Conservation (phyloP, 768 basidiomycete species). For the Termitomyces sp. region DNA sequence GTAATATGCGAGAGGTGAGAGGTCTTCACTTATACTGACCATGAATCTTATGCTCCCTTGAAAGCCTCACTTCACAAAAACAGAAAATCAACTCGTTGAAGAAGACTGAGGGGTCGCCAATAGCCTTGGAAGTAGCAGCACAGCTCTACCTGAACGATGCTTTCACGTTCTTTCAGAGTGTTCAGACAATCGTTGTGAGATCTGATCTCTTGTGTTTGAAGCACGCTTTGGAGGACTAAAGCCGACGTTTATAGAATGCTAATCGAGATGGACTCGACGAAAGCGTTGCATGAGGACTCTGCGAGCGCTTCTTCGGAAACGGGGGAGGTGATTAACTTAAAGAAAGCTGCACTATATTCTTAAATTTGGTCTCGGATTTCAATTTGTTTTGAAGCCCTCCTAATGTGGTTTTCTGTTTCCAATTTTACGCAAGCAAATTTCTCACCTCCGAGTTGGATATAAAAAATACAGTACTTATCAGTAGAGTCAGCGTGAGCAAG, state of each 20-base stretch:
- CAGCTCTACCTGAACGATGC: constrained; percentile 3
- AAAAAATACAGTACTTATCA: no score
- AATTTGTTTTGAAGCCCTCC: neutral
- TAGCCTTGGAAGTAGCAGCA: neutral
- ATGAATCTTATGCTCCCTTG: neutral
- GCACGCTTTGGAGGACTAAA: neutral
- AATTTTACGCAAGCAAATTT: neutral
- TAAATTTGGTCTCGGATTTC: neutral
- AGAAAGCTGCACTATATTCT: neutral
- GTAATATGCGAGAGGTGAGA: neutral
- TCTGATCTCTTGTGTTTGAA: neutral
- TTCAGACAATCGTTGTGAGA: neutral
- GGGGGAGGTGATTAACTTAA: no score
- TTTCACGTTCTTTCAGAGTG: neutral
- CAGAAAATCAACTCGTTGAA: neutral
- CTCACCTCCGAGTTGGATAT: no score
- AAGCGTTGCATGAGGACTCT: neutral
- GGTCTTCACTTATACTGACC: neutral
- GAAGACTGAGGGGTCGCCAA: neutral
- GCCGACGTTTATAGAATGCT: neutral
- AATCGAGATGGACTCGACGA: neutral
- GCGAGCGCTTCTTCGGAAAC: neutral
- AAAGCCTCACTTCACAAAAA: neutral
- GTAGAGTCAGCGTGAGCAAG: no score
- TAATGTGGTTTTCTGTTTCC: neutral